Conservation (phyloP, 305 asterid genomes). For the Fraxinus velutina region DNA sequence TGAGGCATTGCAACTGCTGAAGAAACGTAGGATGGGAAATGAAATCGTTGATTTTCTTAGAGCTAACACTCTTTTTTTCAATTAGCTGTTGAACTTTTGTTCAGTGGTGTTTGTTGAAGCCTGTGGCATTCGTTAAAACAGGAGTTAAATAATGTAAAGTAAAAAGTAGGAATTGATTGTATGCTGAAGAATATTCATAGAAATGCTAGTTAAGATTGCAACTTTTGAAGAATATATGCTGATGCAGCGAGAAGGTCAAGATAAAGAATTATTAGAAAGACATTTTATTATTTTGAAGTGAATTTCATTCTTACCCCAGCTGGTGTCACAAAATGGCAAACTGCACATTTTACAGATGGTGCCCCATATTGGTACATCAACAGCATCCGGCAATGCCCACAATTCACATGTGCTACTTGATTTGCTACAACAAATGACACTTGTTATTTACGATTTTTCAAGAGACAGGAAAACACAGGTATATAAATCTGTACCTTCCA, state of each 20-base stretch:
- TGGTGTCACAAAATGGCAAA: constrained; percentile 51
- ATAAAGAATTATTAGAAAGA: too few relatives aligned
- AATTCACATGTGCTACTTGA: constrained; percentile 59
- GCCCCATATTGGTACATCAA: constrained; percentile 56
- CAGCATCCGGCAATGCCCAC: constrained; percentile 52
- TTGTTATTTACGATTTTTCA: neutral
- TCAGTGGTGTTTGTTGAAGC: constrained; percentile 36
- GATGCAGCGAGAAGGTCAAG: neutral
- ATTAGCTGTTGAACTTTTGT: constrained; percentile 40
- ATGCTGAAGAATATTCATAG: neutral
- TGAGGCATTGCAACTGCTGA: neutral
- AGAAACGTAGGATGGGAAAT: neutral
- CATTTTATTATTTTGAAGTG: neutral
- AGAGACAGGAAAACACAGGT: neutral
- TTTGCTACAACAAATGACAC: constrained; percentile 32
- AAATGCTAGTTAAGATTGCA: neutral
- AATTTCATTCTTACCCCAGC: constrained; percentile 34
- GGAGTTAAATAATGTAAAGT: neutral
- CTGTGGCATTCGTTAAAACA: constrained; percentile 20
- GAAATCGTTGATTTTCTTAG: neutral
- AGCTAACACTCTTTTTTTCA: neutral
- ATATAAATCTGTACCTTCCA: constrained; percentile 36
- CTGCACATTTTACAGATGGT: constrained; percentile 52
- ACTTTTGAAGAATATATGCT: neutral
- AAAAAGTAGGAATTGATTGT: neutral